A percentile compares a stretch with the other conserved stretches of the same genome.
Conservation (phyloP, 169 alveolate species). For the Eimeria maxima region DNA sequence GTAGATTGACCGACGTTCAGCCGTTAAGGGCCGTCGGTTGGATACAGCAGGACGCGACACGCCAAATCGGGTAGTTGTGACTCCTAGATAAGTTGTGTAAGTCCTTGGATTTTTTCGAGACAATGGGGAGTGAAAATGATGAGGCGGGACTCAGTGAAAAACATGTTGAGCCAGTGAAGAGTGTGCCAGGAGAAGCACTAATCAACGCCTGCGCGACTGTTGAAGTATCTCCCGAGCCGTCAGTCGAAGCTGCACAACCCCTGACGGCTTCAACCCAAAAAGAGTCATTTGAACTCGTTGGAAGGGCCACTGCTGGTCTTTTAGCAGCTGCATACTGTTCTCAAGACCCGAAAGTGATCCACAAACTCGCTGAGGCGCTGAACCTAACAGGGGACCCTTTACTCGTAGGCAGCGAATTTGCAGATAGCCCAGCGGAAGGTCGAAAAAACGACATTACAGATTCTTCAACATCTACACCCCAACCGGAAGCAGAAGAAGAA, state of each 20-base stretch:
- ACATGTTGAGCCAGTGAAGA: not conserved
- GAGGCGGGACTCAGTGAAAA: not conserved
- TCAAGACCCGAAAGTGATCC: conserved; percentile 21
- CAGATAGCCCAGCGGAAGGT: conserved; percentile 7
- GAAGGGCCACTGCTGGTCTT: conserved; percentile 32
- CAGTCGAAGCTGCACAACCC: not conserved
- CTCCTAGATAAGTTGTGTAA: not conserved
- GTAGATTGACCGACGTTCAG: not conserved
- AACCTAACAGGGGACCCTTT: not conserved
- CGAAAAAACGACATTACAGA: not conserved
- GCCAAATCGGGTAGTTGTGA: not conserved
- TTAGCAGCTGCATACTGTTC: conserved; percentile 28
- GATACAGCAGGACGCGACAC: too few species aligned
- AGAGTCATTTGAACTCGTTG: not conserved
- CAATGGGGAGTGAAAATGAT: not conserved
- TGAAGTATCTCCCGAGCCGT: not conserved
- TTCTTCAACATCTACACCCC: not conserved
- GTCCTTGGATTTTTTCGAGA: not conserved
- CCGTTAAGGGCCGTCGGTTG: not conserved
- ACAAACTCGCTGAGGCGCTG: conserved; percentile 2
- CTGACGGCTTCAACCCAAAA: conserved; percentile 6
- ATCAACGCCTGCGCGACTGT: not conserved
- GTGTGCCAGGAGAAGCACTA: not conserved
- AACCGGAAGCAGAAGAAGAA: conserved; percentile 21
- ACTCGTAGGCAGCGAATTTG: not conserved